Percentiles rank a stretch among this genome's conserved stretches.
Evolutionary conservation across 164 flowering plant species (phyloP).

Genomic region (Chimonanthus praecox): DNA sequence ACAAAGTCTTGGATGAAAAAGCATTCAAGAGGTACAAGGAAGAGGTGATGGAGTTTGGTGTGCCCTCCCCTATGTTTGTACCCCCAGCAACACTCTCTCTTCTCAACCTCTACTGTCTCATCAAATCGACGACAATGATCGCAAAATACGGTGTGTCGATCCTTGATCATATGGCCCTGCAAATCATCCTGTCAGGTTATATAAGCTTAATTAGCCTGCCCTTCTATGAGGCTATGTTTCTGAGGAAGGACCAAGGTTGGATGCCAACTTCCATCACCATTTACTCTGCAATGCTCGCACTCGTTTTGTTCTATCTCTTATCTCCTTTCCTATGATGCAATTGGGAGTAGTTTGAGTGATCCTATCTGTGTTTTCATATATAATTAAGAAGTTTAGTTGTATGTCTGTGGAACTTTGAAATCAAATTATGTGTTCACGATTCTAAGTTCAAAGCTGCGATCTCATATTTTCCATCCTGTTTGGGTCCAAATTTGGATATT

Average conservation of each 20-base stretch:
- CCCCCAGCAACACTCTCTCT: slow-evolving; percentile 32
- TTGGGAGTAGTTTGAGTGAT: not conserved
- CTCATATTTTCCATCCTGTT: not conserved
- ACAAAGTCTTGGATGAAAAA: slow-evolving; percentile 32
- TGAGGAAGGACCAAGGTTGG: slow-evolving; percentile 27
- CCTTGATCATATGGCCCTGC: slow-evolving; percentile 17
- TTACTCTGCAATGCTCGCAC: slow-evolving; percentile 6
- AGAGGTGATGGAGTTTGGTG: slow-evolving; percentile 44
- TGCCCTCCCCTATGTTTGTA: slow-evolving; percentile 30
- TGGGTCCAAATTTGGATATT: not conserved
- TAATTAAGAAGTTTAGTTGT: not conserved
- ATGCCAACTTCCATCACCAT: slow-evolving; percentile 22
- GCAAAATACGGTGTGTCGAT: not conserved
- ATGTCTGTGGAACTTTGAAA: not conserved
- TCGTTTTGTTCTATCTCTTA: slow-evolving; percentile 6
- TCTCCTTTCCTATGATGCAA: slow-evolving; percentile 15
- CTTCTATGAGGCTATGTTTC: slow-evolving; percentile 24
- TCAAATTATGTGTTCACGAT: too few species aligned
- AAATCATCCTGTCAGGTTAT: slow-evolving; percentile 19
- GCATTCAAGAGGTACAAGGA: slow-evolving; percentile 34
- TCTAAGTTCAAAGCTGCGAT: too few species aligned
- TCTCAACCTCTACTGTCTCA: slow-evolving; percentile 22
- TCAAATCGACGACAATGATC: slow-evolving; percentile 1
- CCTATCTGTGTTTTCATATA: not conserved
- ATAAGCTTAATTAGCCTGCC: slow-evolving; percentile 21